Base-by-base conservation (phyloP, 257 asterid species). In the Ilex aquifolium region DNA sequence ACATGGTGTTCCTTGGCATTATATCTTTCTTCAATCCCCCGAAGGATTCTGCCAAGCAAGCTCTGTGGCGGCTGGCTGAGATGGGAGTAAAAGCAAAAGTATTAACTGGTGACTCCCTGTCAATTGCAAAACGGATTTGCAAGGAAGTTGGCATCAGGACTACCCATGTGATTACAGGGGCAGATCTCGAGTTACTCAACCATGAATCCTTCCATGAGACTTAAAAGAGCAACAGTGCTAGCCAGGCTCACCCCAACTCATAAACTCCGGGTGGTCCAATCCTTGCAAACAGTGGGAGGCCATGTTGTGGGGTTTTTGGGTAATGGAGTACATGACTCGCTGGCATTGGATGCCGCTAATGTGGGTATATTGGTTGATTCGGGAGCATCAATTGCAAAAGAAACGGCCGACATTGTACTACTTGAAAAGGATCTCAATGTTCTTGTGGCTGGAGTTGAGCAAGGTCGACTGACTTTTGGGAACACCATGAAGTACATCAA, bases 301-400 rank as follows among this genome's bases (percentile, higher is more conserved):
- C 74, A 63, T 51, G 44, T 69, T 30, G 74, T 69, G 6, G 69
- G 74, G 17, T 63, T 56, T 44, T 31, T 63, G 55, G 69, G 74
- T 30, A 69, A 69, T 32, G 74, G 74, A 56, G 69, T 63, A 40
- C 63, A 69, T 51, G 74, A 69, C 50, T 69, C 65, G 4, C 65
- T 69, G 13, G 74, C 69, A 57, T n/a, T 69, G 17, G 69, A 69
- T 60, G 74, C 74, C 27, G 69, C 74, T 30, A 63, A 69, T 49
- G 74, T 69, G 7, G 74, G 74, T 17, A 69, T 69, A 27, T 69
- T 69, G 12, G 74, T 69, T 51, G 69, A 69, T 59, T 69, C 74
- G 7, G 69, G 65, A 15, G 65, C 69, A 12, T 58, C 74, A 29
- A 50, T 63, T 31, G 74, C 69, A 13, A 69, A 63, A 59, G 62